Conservation (phyloP, 192 early-diverging fungal species). For the Gigaspora rosea region DNA sequence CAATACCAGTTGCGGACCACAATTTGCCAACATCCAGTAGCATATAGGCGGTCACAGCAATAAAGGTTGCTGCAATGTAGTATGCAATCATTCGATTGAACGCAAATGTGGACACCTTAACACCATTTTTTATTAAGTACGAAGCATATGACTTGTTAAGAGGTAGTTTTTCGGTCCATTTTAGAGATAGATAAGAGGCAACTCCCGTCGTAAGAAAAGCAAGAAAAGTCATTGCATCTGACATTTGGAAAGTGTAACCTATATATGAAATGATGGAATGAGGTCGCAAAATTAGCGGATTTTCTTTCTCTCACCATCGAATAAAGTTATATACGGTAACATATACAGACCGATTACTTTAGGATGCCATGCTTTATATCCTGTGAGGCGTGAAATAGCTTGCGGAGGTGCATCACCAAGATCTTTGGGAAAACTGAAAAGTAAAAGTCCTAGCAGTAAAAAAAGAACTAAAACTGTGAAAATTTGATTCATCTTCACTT, state of each 20-base stretch:
- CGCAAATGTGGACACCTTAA: constrained; percentile 24
- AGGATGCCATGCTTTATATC: constrained; percentile 18
- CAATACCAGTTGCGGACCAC: constrained; percentile 36
- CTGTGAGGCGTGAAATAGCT: background rate
- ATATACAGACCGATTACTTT: constrained; percentile 15
- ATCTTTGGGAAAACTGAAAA: constrained; percentile 26
- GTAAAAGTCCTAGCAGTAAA: constrained; percentile 3
- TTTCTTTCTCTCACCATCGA: background rate
- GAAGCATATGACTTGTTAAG: background rate
- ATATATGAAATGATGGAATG: background rate
- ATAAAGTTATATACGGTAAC: too few species aligned
- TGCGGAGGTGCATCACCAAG: background rate
- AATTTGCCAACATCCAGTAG: constrained; percentile 47
- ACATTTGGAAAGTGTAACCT: background rate
- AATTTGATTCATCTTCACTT: background rate
- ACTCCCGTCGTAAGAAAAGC: too few species aligned
- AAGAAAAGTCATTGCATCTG: too few species aligned
- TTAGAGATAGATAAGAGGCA: too few species aligned
- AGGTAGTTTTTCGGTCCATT: too few species aligned
- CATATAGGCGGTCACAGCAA: constrained; percentile 36
- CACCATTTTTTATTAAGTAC: constrained; percentile 14
- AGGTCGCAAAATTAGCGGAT: background rate
- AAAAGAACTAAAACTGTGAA: background rate
- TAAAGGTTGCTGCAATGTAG: constrained; percentile 39
- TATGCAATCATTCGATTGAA: constrained; percentile 36